A percentile compares a stretch with the other conserved stretches of the same genome.
phyloP scores from a whole-genome alignment of 495 filamentous ascomycete species.

The Evansstolkia leycettana region DNA sequence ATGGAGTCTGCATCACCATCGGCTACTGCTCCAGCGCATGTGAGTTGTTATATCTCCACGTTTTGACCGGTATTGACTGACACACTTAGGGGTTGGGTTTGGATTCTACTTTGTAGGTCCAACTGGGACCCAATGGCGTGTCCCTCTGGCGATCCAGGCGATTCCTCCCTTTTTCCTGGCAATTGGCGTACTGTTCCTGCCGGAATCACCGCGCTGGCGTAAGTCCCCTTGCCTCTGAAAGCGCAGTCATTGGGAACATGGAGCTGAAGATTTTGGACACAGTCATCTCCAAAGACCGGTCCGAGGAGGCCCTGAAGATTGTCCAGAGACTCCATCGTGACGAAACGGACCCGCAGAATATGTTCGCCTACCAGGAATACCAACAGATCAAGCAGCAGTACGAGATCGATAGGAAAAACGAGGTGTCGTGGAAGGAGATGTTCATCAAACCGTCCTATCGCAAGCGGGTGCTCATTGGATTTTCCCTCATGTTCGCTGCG shows the following conservation, averaged over 20 bases:
- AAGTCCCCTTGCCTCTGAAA: too few species aligned
- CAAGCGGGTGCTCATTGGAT: neutral
- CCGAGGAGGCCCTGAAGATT: too few species aligned
- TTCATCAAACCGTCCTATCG: neutral
- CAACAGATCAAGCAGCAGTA: neutral
- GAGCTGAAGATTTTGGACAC: too few species aligned
- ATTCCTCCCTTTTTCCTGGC: slow-evolving; percentile 17
- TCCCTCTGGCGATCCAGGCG: slow-evolving; percentile 29
- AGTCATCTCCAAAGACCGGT: too few species aligned
- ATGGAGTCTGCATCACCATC: slow-evolving; percentile 2
- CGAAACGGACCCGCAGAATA: too few species aligned
- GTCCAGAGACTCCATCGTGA: too few species aligned
- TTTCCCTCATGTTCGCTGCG: slow-evolving; percentile 3
- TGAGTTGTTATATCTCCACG: too few species aligned
- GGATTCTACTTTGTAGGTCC: slow-evolving; percentile 12
- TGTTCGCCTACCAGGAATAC: neutral
- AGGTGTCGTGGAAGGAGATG: neutral
- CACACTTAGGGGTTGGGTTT: slow-evolving; percentile 36
- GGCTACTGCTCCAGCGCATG: slow-evolving; percentile 18
- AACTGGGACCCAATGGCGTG: slow-evolving; percentile 24
- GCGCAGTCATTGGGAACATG: too few species aligned
- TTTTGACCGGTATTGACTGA: too few species aligned
- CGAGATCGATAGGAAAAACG: neutral
- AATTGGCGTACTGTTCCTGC: slow-evolving; percentile 24
- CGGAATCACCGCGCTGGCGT: slow-evolving; percentile 30